Base-by-base conservation (phyloP, 1,284 basidiomycete species). In the Rhodotorula sp. region DNA sequence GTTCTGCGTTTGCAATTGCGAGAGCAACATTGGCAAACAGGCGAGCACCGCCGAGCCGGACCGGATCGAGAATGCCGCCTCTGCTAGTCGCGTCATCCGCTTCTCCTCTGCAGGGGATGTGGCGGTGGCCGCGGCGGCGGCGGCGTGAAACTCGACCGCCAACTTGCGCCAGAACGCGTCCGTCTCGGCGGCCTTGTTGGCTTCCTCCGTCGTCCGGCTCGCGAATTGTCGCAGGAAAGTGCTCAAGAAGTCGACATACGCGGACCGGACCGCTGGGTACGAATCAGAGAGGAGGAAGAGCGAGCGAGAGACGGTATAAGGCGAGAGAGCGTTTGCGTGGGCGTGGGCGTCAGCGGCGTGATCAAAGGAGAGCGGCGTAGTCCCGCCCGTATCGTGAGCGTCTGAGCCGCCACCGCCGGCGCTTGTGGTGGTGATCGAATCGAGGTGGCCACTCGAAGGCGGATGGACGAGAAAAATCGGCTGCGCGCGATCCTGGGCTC, bases 291-390 rank as follows among this genome's bases (percentile, higher is more conserved):
- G 82, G 34, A 95, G 84, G 62, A 89, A 89, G 58, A 96, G 81
- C 1, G 92, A 94, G 73, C 94, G 92, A 79, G 92, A 90, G 91
- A 92, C 95, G 52, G 90, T 87, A 78, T 16, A 31, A 16, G 47
- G 31, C 18, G 57, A 18, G 18, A 31, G 26, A 6, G 59, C 1
- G 39, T 29, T 51, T 15, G 8, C 21, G 18, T 23, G 10, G 16
- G 59, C 29, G 21, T 23, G 43, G 14, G 58, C 34, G 34, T 34
- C 34, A 34, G 34, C 57, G 18, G 48, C 43, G 2, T 26, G 23
- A 31, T 5, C 43, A 31, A 47, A 34, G 2, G 31, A 10, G 16
- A 31, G 1, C 14, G 49, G 62, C n/a, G 34, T 54, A 1, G 12
- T 43, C 39, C 10, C 39, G 39, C 10, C 10, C 39, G 39, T 43